Evolutionary conservation across 2,329 filamentous ascomycete genomes (phyloP).

Genomic region (Colletotrichum noveboracense): DNA sequence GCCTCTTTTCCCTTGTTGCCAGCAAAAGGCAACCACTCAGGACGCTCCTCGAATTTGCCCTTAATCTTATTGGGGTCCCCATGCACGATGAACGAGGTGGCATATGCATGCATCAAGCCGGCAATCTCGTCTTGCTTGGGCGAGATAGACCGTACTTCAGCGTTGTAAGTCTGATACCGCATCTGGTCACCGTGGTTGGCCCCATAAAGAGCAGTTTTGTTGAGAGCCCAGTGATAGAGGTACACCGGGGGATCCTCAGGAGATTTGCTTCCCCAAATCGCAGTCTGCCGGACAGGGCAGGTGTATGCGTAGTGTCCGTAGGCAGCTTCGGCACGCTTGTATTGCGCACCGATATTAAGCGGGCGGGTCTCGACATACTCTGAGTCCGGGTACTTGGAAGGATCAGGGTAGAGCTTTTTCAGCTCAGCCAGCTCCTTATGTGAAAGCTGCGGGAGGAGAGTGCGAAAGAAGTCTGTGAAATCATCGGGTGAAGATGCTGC

Average conservation of each 20-base stretch:
- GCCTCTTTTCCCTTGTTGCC: slow-evolving; percentile 28
- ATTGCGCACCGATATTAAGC: slow-evolving; percentile 51
- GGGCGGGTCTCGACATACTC: slow-evolving; percentile 40
- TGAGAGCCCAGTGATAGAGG: slow-evolving; percentile 34
- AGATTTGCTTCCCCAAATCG: slow-evolving; percentile 25
- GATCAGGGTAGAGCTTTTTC: slow-evolving; percentile 37
- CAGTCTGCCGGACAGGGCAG: slow-evolving; percentile 56
- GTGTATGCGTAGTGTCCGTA: slow-evolving; percentile 62
- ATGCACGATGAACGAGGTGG: slow-evolving; percentile 1
- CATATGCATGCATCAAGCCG: slow-evolving; percentile 10
- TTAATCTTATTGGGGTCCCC: slow-evolving; percentile 21
- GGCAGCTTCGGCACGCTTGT: slow-evolving; percentile 58
- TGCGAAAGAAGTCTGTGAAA: slow-evolving; percentile 31
- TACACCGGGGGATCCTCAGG: slow-evolving; percentile 26
- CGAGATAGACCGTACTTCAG: slow-evolving; percentile 39
- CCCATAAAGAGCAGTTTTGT: slow-evolving; percentile 29
- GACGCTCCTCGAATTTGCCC: slow-evolving; percentile 26
- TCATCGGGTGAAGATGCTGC: slow-evolving; percentile 14
- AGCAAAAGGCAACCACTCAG: slow-evolving; percentile 26
- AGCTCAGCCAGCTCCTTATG: slow-evolving; percentile 30
- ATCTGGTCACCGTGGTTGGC: slow-evolving; percentile 50
- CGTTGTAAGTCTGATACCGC: slow-evolving; percentile 48
- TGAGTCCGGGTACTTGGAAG: slow-evolving; percentile 33
- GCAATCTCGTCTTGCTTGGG: slow-evolving; percentile 27
- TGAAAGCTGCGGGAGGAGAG: slow-evolving; percentile 31